Conservation (phyloP, 2,329 filamentous ascomycete genomes). For the Neoascochyta sp. region DNA sequence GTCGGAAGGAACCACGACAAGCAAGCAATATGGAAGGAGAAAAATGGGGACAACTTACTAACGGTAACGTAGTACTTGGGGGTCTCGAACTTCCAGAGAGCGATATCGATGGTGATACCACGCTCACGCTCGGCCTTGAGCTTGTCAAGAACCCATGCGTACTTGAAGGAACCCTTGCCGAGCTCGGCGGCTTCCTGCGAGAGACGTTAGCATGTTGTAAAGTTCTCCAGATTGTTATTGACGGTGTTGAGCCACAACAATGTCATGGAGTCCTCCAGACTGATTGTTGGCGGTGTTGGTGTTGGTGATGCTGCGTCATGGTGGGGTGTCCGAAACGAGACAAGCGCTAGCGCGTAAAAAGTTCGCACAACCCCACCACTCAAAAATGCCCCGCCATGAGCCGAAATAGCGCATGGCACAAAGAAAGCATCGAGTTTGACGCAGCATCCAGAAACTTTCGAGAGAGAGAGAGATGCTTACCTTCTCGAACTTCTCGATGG, state of each 20-base stretch:
- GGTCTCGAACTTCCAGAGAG: conserved; percentile 99
- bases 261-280: too few relatives aligned
- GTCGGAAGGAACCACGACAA: conserved; percentile 25
- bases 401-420: conserved; percentile 29
- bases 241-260: too few relatives aligned
- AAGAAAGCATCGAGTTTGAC: too few relatives aligned
- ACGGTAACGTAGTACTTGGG: conserved; percentile 97
- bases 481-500: conserved; percentile 99
- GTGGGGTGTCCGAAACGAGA: conserved; percentile 18
- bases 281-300: conserved; percentile 28
- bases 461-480: too few relatives aligned
- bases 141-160: conserved; percentile 99
- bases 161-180: conserved; percentile 99
- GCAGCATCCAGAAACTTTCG: too few relatives aligned
- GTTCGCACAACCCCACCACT: conserved; percentile 40
- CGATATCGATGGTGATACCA: conserved; percentile 99
- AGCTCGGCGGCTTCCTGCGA: conserved; percentile 93
- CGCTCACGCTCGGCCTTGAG: conserved; percentile 99
- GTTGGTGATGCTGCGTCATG: too few relatives aligned
- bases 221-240: conserved; percentile 9
- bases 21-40: too few relatives aligned
- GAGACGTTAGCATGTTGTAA: conserved; percentile 35
- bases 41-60: too few relatives aligned
- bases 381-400: conserved; percentile 40
- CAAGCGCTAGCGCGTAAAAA: conserved; percentile 38